These are phyloP conservation scores for Eucalyptus sp. DNA, from an alignment of 345 rosid species.

Conservation along the genomic window DNA sequence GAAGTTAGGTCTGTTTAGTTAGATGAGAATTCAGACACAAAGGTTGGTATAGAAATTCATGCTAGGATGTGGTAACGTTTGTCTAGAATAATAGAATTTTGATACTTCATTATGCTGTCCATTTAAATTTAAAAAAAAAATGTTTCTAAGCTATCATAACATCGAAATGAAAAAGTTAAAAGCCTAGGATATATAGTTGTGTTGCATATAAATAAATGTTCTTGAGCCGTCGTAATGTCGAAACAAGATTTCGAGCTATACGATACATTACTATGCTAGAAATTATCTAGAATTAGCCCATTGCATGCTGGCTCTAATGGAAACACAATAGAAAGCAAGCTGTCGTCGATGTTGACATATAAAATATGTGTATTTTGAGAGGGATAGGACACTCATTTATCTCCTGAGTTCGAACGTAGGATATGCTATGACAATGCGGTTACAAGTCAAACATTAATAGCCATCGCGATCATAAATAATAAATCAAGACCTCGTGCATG, in stretches of 20 bases:
- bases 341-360: too few relatives aligned
- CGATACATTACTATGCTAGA: background rate
- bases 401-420: background rate
- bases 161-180: too few relatives aligned
- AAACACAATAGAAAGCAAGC: background rate
- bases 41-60: background rate
- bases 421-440: background rate
- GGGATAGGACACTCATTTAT: background rate
- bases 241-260: background rate
- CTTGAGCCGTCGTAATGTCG: background rate
- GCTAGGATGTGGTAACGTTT: background rate
- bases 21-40: background rate
- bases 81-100: background rate
- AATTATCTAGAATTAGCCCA: background rate
- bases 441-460: background rate
- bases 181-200: too few relatives aligned
- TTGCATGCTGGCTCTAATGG: background rate
- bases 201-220: too few relatives aligned
- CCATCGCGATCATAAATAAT: background rate
- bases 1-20: background rate
- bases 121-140: too few relatives aligned
- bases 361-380: too few relatives aligned
- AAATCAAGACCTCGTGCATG: background rate
- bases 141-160: background rate
- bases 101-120: background rate